Evolutionary conservation across 2,329 filamentous ascomycete species (phyloP), one percentile per base, ranked within the genome.

Genomic region (Fusarium circinatum): DNA sequence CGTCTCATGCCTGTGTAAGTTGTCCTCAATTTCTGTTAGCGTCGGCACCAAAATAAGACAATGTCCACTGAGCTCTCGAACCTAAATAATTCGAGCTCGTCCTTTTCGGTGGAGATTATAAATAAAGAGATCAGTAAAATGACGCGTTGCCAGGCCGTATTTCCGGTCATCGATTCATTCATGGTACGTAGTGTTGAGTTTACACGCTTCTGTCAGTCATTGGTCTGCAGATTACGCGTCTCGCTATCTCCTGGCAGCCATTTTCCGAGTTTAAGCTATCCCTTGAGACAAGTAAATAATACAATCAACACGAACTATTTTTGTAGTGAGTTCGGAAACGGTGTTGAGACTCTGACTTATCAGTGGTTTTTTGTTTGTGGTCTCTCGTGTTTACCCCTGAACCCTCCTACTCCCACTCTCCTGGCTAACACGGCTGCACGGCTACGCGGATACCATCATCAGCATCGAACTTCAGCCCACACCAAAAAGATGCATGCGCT

Each of bases 351-450:
- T 70, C 62, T 51, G 38, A 47, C 59, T 39, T 42, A 26, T 62
- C 65, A 42, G 58, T 48, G 28, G 36, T 26, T 26, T 60, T 47
- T 47, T 52, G 51, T 68, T 38, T 38, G 48, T 45, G 59, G 52
- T 32, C 55, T 34, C 34, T 62, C 57, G 66, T 67, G 66, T 39
- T 41, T 51, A 62, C 66, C 70, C 71, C 67, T 74, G 66, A 59
- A 67, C 39, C 49, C 32, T 15, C 32, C 32, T 34, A 34, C 30
- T 55, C 36, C 26, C 20, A 48, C 22, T 41, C 36, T 39, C 51
- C 22, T 39, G 42, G 17, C 34, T 51, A 26, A 42, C 49, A 63
- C 55, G 48, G 56, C 56, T 59, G 44, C 56, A 59, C 56, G 41
- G 41, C 42, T 57, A 58, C 56, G 20, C 56, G 41, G 41, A 39